Percentiles rank a stretch among this genome's conserved stretches.
Conservation (phyloP, 1,139 yeast species). For the Groenewaldozyma auringiensis region DNA sequence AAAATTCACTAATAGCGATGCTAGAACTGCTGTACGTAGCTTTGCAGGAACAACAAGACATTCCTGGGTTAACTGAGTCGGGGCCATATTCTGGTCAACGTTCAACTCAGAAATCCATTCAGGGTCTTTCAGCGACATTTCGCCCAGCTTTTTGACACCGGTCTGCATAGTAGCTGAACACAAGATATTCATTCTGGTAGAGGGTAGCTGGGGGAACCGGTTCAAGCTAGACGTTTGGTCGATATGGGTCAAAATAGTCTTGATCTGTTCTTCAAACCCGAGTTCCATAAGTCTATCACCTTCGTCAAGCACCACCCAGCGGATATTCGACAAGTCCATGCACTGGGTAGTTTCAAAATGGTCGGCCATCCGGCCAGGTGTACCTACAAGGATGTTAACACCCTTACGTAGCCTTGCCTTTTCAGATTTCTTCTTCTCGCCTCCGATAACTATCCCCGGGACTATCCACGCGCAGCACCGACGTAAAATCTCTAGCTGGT, state of each 20-base stretch:
- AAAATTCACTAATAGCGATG: conserved; percentile 52
- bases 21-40: conserved; percentile 71
- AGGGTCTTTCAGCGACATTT: conserved; percentile 59
- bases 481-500: conserved; percentile 63
- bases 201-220: conserved; percentile 43
- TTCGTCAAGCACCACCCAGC: conserved; percentile 87
- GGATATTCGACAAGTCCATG: conserved; percentile 59
- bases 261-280: conserved; percentile 90
- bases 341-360: conserved; percentile 84
- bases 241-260: conserved; percentile 56
- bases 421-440: conserved; percentile 88
- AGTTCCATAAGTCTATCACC: conserved; percentile 92
- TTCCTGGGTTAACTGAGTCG: conserved; percentile 81
- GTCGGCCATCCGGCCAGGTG: conserved; percentile 88
- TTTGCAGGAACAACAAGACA: conserved; percentile 85
- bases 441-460: conserved; percentile 91
- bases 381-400: conserved; percentile 78
- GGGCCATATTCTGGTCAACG: conserved; percentile 43
- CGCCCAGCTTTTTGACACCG: conserved; percentile 73
- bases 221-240: conserved; percentile 29
- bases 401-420: conserved; percentile 88
- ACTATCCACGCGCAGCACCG: conserved; percentile 76
- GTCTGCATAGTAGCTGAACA: conserved; percentile 94
- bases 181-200: conserved; percentile 61
- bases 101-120: conserved; percentile 47